phyloP scores from a whole-genome alignment of 257 asterid species.

The Nicotiana undulata region DNA sequence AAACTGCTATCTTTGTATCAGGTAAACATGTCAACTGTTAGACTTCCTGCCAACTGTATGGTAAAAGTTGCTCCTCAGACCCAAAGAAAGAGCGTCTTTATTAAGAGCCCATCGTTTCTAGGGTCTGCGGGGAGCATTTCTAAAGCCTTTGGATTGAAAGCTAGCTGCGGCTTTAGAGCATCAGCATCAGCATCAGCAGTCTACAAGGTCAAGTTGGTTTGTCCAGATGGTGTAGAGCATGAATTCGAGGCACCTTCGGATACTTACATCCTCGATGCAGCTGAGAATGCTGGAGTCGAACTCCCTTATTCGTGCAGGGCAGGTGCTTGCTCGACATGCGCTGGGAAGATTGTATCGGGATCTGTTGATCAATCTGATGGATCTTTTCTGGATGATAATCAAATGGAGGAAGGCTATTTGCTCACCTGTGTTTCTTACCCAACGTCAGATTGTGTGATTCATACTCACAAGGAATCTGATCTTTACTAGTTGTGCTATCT shows the following conservation, averaged over 20 bases:
- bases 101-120: slow-evolving; percentile 37
- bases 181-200: slow-evolving; percentile 43
- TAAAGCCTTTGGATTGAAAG: slow-evolving; percentile 45
- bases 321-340: slow-evolving; percentile 90
- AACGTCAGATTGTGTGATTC: slow-evolving; percentile 68
- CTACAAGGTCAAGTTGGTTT: slow-evolving; percentile 64
- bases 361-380: slow-evolving; percentile 71
- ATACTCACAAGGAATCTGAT: slow-evolving; percentile 74
- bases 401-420: slow-evolving; percentile 41
- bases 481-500: slow-evolving; percentile 32
- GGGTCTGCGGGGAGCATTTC: slow-evolving; percentile 37
- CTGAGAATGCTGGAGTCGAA: slow-evolving; percentile 64
- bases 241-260: slow-evolving; percentile 66
- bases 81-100: slow-evolving; percentile 24
- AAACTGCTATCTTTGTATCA: slow-evolving; percentile 9
- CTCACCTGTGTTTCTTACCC: slow-evolving; percentile 84
- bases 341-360: slow-evolving; percentile 54
- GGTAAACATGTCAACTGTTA: slow-evolving; percentile 52
- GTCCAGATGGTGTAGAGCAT: slow-evolving; percentile 47
- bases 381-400: slow-evolving; percentile 64
- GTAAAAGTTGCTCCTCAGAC: slow-evolving; percentile 28
- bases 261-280: slow-evolving; percentile 64
- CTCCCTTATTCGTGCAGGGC: slow-evolving; percentile 91
- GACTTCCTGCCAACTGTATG: slow-evolving; percentile 42
- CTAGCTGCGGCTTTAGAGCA: slow-evolving; percentile 36